Evolutionary conservation across 1,284 basidiomycete species (phyloP).

Genomic region (Cryptococcus sp.): DNA sequence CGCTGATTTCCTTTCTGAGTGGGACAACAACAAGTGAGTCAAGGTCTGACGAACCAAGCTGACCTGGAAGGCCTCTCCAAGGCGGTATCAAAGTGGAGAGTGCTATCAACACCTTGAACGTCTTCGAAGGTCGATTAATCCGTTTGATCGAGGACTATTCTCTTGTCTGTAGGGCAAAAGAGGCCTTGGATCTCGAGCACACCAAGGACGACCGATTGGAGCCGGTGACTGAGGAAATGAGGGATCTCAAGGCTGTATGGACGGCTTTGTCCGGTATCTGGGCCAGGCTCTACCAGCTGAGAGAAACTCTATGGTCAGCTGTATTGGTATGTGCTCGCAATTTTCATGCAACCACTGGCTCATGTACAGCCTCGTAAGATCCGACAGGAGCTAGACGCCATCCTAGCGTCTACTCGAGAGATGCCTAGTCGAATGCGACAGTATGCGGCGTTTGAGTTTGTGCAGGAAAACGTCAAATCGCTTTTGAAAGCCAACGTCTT

Average conservation of each 20-base stretch:
- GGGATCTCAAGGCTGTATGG: conserved; percentile 97
- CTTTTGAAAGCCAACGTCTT: conserved; percentile 86
- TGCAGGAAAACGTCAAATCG: conserved; percentile 82
- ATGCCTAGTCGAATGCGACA: conserved; percentile 99
- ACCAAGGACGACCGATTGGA: conserved; percentile 84
- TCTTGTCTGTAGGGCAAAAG: conserved; percentile 90
- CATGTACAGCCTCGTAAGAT: conserved; percentile 75
- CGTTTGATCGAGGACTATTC: conserved; percentile 90
- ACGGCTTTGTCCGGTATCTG: conserved; percentile 96
- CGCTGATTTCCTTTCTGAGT: conserved; percentile 80
- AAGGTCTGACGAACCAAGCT: neutral
- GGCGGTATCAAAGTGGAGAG: conserved; percentile 92
- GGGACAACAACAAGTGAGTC: conserved; percentile 60
- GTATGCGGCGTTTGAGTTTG: conserved; percentile 97
- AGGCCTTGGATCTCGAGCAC: conserved; percentile 89
- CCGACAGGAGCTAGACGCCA: conserved; percentile 84
- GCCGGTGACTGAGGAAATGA: conserved; percentile 89
- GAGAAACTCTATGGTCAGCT: conserved; percentile 85
- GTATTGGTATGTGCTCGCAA: conserved; percentile 54
- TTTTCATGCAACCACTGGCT: neutral
- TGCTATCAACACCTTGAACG: conserved; percentile 90
- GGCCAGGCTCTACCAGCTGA: conserved; percentile 84
- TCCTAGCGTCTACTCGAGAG: conserved; percentile 87
- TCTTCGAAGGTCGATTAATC: conserved; percentile 84
- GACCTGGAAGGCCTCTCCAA: conserved; percentile 72